Evolutionary conservation across 2,329 filamentous ascomycete genomes (phyloP).

Genomic region (Daldinia eschscholtzii): DNA sequence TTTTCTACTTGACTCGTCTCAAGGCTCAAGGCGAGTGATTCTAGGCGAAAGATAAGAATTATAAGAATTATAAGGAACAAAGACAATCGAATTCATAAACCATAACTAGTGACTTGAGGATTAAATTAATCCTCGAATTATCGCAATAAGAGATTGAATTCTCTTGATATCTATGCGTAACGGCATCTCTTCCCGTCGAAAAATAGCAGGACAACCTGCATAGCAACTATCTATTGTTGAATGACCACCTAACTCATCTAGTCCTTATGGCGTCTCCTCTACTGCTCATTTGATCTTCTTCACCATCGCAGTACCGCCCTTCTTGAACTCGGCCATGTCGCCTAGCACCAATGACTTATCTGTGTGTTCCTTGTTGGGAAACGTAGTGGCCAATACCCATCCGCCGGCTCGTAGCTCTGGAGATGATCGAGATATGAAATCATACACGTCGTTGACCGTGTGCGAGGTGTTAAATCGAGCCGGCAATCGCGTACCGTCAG

Average conservation of each 20-base stretch:
- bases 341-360: slow-evolving; percentile 72
- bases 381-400: slow-evolving; percentile 85
- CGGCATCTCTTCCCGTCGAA: slow-evolving; percentile 6
- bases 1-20: not conserved
- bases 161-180: slow-evolving; percentile 28
- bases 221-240: slow-evolving; percentile 29
- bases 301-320: slow-evolving; percentile 73
- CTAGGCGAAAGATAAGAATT: not conserved
- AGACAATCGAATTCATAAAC: not conserved
- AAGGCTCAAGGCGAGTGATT: too few species aligned
- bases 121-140: slow-evolving; percentile 15
- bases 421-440: slow-evolving; percentile 76
- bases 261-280: not conserved
- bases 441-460: slow-evolving; percentile 82
- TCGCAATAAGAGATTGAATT: slow-evolving; percentile 16
- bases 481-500: slow-evolving; percentile 80
- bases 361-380: slow-evolving; percentile 83
- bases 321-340: slow-evolving; percentile 74
- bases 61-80: not conserved
- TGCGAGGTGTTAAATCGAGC: slow-evolving; percentile 85
- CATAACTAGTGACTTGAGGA: not conserved
- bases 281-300: slow-evolving; percentile 59
- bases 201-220: slow-evolving; percentile 10
- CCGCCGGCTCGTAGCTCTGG: slow-evolving; percentile 67
- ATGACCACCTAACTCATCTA: slow-evolving; percentile 11